Evolutionary conservation across 179 eudicot species (phyloP).

Genomic region (Patellifolia procumbens): DNA sequence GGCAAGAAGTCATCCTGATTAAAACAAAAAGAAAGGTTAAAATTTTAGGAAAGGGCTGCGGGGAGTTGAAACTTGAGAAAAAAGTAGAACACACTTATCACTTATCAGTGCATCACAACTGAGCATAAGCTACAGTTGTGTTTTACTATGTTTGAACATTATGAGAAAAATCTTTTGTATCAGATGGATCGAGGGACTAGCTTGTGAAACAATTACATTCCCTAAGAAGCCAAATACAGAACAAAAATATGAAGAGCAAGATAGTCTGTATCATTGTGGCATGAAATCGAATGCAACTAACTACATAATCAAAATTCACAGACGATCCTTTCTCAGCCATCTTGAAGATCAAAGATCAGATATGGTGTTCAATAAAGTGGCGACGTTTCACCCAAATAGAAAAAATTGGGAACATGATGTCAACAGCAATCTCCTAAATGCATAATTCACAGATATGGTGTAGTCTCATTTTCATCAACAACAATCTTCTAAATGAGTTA

Average conservation of each 20-base stretch:
- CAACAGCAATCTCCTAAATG: too few species aligned
- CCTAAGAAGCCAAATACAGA: not conserved
- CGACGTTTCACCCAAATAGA: too few species aligned
- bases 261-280: not conserved
- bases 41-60: not conserved
- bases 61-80: not conserved
- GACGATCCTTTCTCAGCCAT: not conserved
- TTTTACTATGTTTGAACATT: not conserved
- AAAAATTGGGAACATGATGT: not conserved
- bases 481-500: not conserved
- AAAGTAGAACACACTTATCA: not conserved
- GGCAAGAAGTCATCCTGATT: constrained; percentile 98
- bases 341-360: not conserved
- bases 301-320: not conserved
- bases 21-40: constrained; percentile 14
- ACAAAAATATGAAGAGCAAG: not conserved
- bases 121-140: not conserved
- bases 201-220: not conserved
- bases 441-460: too few species aligned
- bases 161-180: not conserved
- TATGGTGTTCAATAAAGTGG: not conserved
- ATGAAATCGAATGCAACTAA: not conserved
- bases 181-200: not conserved
- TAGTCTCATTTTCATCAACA: too few species aligned
- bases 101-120: not conserved